These are phyloP conservation scores for Miamiensis avidus DNA, from an alignment of 169 alveolate species.

Conservation along the genomic window DNA sequence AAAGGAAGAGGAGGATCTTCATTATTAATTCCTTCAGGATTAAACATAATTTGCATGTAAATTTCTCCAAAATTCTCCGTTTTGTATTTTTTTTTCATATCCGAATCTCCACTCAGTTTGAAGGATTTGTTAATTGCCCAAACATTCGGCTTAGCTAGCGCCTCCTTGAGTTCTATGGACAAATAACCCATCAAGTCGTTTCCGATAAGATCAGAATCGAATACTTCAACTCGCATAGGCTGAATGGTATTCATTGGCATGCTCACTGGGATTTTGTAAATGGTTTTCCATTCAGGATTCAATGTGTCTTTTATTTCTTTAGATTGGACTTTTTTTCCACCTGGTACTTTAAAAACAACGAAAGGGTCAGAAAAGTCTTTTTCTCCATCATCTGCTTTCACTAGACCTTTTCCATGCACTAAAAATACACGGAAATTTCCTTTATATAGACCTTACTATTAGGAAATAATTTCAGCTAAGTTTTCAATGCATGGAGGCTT, in stretches of 20 bases:
- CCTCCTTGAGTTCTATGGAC: slow-evolving; percentile 21
- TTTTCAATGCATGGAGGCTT: slow-evolving; percentile 36
- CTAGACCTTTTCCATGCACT: slow-evolving; percentile 35
- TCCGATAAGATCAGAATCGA: slow-evolving; percentile 40
- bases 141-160: slow-evolving; percentile 22
- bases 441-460: slow-evolving; percentile 29
- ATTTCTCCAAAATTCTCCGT: slow-evolving; percentile 34
- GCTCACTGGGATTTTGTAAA: slow-evolving; percentile 21
- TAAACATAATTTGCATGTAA: slow-evolving; percentile 38
- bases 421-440: slow-evolving; percentile 36
- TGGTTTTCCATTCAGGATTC: slow-evolving; percentile 37
- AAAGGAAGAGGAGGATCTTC: slow-evolving; percentile 40
- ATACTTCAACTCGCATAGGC: slow-evolving; percentile 43
- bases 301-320: slow-evolving; percentile 13
- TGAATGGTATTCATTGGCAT: slow-evolving; percentile 38
- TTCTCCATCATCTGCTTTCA: slow-evolving; percentile 33
- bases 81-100: slow-evolving; percentile 29
- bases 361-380: slow-evolving; percentile 34
- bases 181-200: slow-evolving; percentile 40
- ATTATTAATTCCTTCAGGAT: slow-evolving; percentile 20
- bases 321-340: slow-evolving; percentile 39
- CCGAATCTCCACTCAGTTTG: slow-evolving; percentile 26
- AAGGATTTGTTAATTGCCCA: slow-evolving; percentile 37
- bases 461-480: slow-evolving; percentile 26
- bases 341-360: slow-evolving; percentile 45